Evolutionary conservation across 2,329 filamentous ascomycete genomes (phyloP).

Genomic region (Fusarium piperis): DNA sequence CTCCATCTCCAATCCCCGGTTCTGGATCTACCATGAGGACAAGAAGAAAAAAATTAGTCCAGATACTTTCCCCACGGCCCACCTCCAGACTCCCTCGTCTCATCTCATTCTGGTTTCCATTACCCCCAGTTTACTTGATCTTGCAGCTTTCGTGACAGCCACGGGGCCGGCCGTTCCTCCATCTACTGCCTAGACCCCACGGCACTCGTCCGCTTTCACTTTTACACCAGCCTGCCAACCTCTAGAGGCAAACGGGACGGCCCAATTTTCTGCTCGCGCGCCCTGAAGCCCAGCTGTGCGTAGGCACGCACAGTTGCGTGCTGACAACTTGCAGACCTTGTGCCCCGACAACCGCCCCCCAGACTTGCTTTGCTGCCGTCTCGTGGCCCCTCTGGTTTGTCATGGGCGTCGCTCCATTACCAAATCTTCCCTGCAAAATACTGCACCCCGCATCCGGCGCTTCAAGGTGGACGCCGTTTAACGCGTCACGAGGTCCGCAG

Average conservation of each 20-base stretch:
- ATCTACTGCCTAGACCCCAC: slow-evolving; percentile 15
- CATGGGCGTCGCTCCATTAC: slow-evolving; percentile 39
- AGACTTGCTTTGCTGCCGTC: slow-evolving; percentile 28
- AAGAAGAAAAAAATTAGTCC: slow-evolving; percentile 12
- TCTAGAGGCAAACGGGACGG: slow-evolving; percentile 20
- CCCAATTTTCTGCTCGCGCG: slow-evolving; percentile 22
- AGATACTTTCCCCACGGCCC: slow-evolving; percentile 32
- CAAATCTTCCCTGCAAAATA: slow-evolving; percentile 35
- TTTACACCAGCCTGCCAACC: slow-evolving; percentile 29
- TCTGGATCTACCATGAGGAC: slow-evolving; percentile 16
- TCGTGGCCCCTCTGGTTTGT: slow-evolving; percentile 42
- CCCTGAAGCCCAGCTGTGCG: not conserved
- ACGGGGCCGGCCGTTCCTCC: slow-evolving; percentile 32
- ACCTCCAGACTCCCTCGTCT: slow-evolving; percentile 6
- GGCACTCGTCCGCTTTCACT: slow-evolving; percentile 21
- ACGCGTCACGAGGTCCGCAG: slow-evolving; percentile 42
- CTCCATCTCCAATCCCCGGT: slow-evolving; percentile 28
- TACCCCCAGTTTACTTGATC: slow-evolving; percentile 54
- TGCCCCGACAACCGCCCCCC: slow-evolving; percentile 22
- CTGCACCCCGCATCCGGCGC: slow-evolving; percentile 44
- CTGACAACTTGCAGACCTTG: slow-evolving; percentile 11
- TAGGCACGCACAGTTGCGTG: slow-evolving; percentile 25
- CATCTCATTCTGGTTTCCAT: slow-evolving; percentile 30
- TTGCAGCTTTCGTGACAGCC: slow-evolving; percentile 45
- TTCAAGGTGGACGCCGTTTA: slow-evolving; percentile 32